Evolutionary conservation across 83 land plant genomes (phyloP), one percentile per base, ranked within the genome.

Genomic region (Larix sibirica): DNA sequence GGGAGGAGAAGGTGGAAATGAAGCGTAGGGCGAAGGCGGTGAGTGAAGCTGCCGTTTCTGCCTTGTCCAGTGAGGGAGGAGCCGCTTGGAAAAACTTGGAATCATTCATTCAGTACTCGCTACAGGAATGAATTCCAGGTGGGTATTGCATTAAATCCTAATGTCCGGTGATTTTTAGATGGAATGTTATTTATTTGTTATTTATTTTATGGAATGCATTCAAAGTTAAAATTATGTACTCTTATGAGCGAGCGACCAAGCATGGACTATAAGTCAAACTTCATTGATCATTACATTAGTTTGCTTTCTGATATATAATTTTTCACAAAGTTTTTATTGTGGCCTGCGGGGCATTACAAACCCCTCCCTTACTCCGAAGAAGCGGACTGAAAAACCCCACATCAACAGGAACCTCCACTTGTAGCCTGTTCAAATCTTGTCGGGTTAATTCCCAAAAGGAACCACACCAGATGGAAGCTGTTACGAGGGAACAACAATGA

Each of bases 401-500:
- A 94, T 92, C 16, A 91, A 95, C 21, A 87, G 69, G 64, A 84
- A 87, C 44, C 83, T 91, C 0, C 89, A 89, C 56, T 74, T 89
- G 12, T 91, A 91, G 33, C 93, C 93, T 1, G 85, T 81, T n/a
- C 66, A 80, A 18, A 21, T 89, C 3, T 87, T 85, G 18, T 95
- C 94, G 95, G 95, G 97, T 5, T 91, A 92, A 82, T 88, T 95
- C 65, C 97, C 96, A 18, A 88, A 88, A 23, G 21, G 71, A 14
- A 21, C 80, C 0, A 85, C 83, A 38, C 50, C 88, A 9, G 70
- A 83, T 36, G 87, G 99, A 79, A 83, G 82, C 40, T 9, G 38
- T 21, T 90, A 69, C 54, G 90, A 95, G 77, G 99, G 97, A 24
- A 94, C 92, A 23, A 93, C 95, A 61, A 89, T 97, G 62, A 93